These are phyloP conservation scores for Arthrobotrys pseudoclavata DNA, from an alignment of 2,329 filamentous ascomycete species.

Conservation along the genomic window DNA sequence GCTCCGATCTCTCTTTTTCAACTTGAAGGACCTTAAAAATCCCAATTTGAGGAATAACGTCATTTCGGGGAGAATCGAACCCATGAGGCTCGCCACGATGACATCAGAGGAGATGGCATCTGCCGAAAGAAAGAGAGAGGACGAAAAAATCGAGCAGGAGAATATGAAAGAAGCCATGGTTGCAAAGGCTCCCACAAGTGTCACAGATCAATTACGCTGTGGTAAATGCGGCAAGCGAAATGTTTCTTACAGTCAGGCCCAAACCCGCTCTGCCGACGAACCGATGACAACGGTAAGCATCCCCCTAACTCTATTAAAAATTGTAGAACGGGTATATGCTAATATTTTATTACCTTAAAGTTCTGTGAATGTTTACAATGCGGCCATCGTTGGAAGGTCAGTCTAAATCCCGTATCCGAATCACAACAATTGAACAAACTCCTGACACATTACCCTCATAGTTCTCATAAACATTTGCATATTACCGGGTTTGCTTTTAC, in stretches of 20 bases:
- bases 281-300: conserved; percentile 77
- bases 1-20: conserved; percentile 91
- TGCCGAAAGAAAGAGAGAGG: conserved; percentile 80
- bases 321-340: background rate
- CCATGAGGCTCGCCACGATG: conserved; percentile 86
- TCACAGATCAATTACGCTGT: conserved; percentile 88
- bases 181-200: conserved; percentile 88
- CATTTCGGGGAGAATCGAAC: conserved; percentile 78
- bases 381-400: conserved; percentile 79
- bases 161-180: conserved; percentile 99
- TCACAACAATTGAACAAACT: background rate
- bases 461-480: conserved; percentile 9
- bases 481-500: background rate
- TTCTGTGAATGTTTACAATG: conserved; percentile 80
- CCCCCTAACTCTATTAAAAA: background rate
- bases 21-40: conserved; percentile 94
- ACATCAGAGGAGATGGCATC: conserved; percentile 91
- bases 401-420: conserved; percentile 61
- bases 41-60: conserved; percentile 81
- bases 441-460: background rate
- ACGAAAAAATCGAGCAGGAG: conserved; percentile 83
- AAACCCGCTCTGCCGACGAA: conserved; percentile 95
- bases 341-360: conserved; percentile 4
- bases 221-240: conserved; percentile 92
- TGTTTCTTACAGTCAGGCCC: conserved; percentile 95